These are phyloP conservation scores for Neurospora crassa DNA, from an alignment of 2,329 filamentous ascomycete genomes.

Conservation along the genomic window DNA sequence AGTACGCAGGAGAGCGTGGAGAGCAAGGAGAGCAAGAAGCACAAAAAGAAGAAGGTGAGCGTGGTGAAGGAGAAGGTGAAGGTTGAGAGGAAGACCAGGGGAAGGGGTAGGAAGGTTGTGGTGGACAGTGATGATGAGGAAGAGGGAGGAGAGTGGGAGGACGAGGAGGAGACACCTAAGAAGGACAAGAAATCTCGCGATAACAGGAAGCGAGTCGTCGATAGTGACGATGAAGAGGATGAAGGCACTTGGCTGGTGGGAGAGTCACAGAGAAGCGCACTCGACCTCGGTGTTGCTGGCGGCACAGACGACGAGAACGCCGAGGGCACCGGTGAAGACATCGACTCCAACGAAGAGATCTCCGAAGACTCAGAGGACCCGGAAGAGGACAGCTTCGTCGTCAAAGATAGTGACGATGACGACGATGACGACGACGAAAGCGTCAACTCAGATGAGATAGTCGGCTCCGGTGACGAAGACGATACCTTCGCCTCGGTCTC, in stretches of 20 bases:
- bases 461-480: conserved; percentile 19
- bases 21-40: conserved; percentile 37
- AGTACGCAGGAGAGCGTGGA: conserved; percentile 46
- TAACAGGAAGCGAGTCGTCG: conserved; percentile 15
- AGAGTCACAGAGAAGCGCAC: conserved; percentile 49
- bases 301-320: conserved; percentile 80
- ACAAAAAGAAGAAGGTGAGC: conserved; percentile 26
- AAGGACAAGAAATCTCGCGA: background rate
- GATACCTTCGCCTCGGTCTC: conserved; percentile 29
- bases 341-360: conserved; percentile 55
- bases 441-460: conserved; percentile 14
- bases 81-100: conserved; percentile 22
- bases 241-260: conserved; percentile 75
- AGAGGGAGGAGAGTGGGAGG: conserved; percentile 15
- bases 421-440: conserved; percentile 13
- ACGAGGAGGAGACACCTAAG: background rate
- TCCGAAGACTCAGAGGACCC: conserved; percentile 44
- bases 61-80: conserved; percentile 25
- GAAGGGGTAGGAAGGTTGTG: conserved; percentile 46
- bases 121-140: conserved; percentile 59
- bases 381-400: conserved; percentile 46
- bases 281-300: conserved; percentile 67
- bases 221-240: conserved; percentile 32
- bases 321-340: conserved; percentile 74
- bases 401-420: conserved; percentile 36